Evolutionary conservation across 331 rosid genomes (phyloP), one percentile per base, ranked within the genome.

Genomic region (Ulmus americana): DNA sequence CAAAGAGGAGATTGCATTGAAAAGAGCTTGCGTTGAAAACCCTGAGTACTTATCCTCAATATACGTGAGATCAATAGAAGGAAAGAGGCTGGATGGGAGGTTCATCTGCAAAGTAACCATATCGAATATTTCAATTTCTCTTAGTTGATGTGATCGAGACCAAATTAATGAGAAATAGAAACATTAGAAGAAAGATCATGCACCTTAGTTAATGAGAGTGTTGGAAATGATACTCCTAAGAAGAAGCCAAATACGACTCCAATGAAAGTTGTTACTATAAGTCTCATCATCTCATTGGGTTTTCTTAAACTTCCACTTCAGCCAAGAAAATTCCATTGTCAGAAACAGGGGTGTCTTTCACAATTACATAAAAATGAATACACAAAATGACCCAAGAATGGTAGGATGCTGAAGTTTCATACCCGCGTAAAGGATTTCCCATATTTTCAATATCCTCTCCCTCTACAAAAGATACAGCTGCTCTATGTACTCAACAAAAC

Each of bases 171-270:
- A 53, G 39, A 69, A 41, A 56, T 51, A 10, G 39, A 77, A 64
- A 45, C 41, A 69, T 16, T 22, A 20, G 45, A 59, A 20, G 53
- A 39, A 61, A 74, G 39, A 73, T 49, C 6, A 35, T 16, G 38
- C 16, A 88, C 97, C 97, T 85, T 86, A 40, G 86, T 73, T 68
- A 91, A 65, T 16, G 94, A 65, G 67, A 86, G 39, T 7, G 90
- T 88, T 68, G 97, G 86, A 48, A 81, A 81, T 35, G 96, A 84
- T 42, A 80, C 83, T 67, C 96, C 97, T 59, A 91, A 49, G 74
- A 83, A 75, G 82, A 91, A 84, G 43, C 97, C 96, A 48, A 91
- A 43, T 49, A 86, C 72, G 63, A 61, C 55, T 51, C 96, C 96
- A 68, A 68, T 67, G 50, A 88, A 67, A 40, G 81, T 66, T 39